Percentiles rank a stretch among this genome's conserved stretches.
phyloP scores from a whole-genome alignment of 345 rosid genomes.

The Crucihimalaya himalaica region DNA sequence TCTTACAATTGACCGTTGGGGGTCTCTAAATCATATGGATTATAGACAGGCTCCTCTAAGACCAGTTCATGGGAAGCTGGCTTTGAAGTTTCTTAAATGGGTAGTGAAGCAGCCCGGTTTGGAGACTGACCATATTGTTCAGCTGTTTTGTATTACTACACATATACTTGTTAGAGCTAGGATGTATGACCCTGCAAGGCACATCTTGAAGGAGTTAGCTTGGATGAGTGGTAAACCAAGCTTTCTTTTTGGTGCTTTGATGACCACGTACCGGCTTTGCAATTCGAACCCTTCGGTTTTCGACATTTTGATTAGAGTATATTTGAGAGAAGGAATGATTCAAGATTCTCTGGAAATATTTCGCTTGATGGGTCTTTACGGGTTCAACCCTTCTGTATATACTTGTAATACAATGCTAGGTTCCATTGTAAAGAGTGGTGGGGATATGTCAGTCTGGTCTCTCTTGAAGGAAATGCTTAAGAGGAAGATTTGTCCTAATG shows the following conservation, averaged over 20 bases:
- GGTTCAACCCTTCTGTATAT: slow-evolving; percentile 68
- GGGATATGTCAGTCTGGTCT: slow-evolving; percentile 59
- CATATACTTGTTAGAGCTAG: slow-evolving; percentile 83
- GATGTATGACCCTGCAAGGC: slow-evolving; percentile 69
- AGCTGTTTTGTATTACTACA: slow-evolving; percentile 58
- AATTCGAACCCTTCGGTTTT: slow-evolving; percentile 88
- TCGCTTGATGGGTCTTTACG: slow-evolving; percentile 60
- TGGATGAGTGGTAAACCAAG: slow-evolving; percentile 48
- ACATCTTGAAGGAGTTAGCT: slow-evolving; percentile 57
- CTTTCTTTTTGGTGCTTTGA: slow-evolving; percentile 63
- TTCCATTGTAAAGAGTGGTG: slow-evolving; percentile 53
- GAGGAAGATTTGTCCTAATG: slow-evolving; percentile 72
- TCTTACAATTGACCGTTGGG: slow-evolving; percentile 85
- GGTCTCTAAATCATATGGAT: slow-evolving; percentile 80
- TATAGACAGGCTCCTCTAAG: slow-evolving; percentile 68
- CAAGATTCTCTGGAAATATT: slow-evolving; percentile 62
- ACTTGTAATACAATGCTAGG: slow-evolving; percentile 71
- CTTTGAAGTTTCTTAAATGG: slow-evolving; percentile 81
- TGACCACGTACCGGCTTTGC: slow-evolving; percentile 77
- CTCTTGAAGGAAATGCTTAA: slow-evolving; percentile 72
- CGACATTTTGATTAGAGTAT: slow-evolving; percentile 73
- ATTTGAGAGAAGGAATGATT: slow-evolving; percentile 60
- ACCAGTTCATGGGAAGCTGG: slow-evolving; percentile 87
- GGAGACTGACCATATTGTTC: slow-evolving; percentile 58
- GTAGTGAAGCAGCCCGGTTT: slow-evolving; percentile 67